A percentile compares a stretch with the other conserved stretches of the same genome.
Evolutionary conservation across 2,329 filamentous ascomycete species (phyloP).

Genomic region (Paecilomyces formosus): DNA sequence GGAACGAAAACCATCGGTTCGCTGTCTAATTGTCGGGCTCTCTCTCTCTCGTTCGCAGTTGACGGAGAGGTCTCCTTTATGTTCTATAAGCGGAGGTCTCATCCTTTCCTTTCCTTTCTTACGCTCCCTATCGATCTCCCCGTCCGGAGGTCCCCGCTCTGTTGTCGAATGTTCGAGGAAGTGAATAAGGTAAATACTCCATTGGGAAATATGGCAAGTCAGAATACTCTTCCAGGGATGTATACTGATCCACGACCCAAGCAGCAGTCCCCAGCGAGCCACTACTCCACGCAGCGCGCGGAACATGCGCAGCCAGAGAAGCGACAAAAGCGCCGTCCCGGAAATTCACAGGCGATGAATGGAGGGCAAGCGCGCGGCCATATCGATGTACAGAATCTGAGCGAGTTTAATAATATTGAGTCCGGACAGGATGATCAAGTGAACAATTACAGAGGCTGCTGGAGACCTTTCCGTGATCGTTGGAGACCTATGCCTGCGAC

Average conservation of each 20-base stretch:
- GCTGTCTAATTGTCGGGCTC: background rate
- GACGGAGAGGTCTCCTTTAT: background rate
- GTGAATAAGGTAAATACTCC: background rate
- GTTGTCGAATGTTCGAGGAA: slow-evolving; percentile 8
- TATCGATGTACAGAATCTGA: background rate
- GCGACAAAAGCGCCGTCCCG: background rate
- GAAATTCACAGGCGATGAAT: background rate
- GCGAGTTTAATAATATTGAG: background rate
- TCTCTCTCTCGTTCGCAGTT: background rate
- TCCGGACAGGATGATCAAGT: background rate
- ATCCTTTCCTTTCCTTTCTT: slow-evolving; percentile 1
- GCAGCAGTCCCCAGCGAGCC: background rate
- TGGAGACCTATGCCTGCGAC: slow-evolving; percentile 6
- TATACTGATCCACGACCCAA: background rate
- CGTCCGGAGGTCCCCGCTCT: background rate
- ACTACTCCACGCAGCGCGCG: background rate
- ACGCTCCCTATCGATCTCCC: background rate
- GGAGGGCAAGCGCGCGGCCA: background rate
- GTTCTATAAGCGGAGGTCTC: background rate
- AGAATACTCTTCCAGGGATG: background rate
- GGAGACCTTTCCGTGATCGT: slow-evolving; percentile 13
- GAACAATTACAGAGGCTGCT: slow-evolving; percentile 4
- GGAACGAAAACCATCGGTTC: background rate
- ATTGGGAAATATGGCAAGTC: background rate
- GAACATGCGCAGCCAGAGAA: slow-evolving; percentile 1